Evolutionary conservation across 352 stramenopile genomes (phyloP), one percentile per base, ranked within the genome.

Genomic region (Pythium insidiosum): DNA sequence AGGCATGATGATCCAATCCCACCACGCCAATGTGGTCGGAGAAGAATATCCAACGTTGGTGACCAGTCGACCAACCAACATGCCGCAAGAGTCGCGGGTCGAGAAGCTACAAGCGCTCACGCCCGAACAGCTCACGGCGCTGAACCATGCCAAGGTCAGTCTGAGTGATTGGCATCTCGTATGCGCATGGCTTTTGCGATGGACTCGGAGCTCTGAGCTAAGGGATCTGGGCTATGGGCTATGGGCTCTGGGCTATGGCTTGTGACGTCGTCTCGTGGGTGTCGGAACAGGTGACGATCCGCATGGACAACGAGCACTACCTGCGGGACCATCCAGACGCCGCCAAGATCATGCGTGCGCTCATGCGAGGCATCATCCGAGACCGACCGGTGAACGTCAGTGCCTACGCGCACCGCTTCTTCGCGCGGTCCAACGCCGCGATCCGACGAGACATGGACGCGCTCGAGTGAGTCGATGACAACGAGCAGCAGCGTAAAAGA

Each of bases 281-380:
- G 28, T 15, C 15, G 9, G 28, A 15, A 16, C 45, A 82, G 75
- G 69, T 85, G 25, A 83, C 72, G 59, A 88, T 88, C 38, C 68
- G 75, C 39, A 78, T 88, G 61, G 69, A 88, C 52, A 88, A 84
- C 38, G 72, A 88, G 53, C 71, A 84, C 42, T 85, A 85, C 44
- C 51, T 85, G 55, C 60, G 75, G 33, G 69, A 83, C 36, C 72
- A 85, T 25, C 67, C 66, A 11, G 73, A 83, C 40, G 66, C 74
- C 22, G 56, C 56, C 45, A 79, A 75, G 37, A 53, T 78, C 46
- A 81, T 74, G 56, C 70, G 70, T 5, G 66, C 73, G 19, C 51
- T 84, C 25, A 56, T 83, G 58, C 66, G 62, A 12, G 68, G 61
- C 6, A 74, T 88, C 42, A 58, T 84, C 13, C 62, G 65, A 3